A percentile compares a stretch with the other conserved stretches of the same genome.
phyloP scores from a whole-genome alignment of 306 rosid genomes.

The Chamaecrista fasciculata region DNA sequence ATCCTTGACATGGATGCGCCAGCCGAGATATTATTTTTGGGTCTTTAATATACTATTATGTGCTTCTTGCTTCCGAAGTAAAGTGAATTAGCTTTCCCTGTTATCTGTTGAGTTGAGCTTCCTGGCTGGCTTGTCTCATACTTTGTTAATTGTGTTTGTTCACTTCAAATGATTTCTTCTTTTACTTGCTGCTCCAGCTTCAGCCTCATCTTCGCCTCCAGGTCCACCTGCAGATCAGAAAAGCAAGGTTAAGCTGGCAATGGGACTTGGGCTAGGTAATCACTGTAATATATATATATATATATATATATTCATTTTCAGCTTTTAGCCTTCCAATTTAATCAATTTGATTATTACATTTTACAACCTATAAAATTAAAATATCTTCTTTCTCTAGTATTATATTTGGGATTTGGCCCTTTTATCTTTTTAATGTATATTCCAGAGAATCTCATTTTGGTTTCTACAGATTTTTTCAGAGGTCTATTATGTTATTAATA shows the following conservation, averaged over 20 bases:
- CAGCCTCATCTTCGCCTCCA: too few species aligned
- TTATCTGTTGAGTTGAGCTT: neutral
- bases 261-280: slow-evolving; percentile 62
- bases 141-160: neutral
- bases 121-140: neutral
- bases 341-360: neutral
- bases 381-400: neutral
- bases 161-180: neutral
- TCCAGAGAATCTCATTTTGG: neutral
- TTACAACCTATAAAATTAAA: neutral
- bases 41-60: neutral
- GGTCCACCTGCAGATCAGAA: slow-evolving; percentile 16
- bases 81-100: neutral
- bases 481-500: neutral
- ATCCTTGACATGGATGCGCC: neutral
- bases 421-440: neutral
- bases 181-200: neutral
- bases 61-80: neutral
- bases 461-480: neutral
- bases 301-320: neutral
- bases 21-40: neutral
- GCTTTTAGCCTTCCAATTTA: neutral
- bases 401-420: neutral
- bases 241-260: slow-evolving; percentile 17
- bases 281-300: neutral